Evolutionary conservation across 805 yeast genomes (phyloP), one percentile per base, ranked within the genome.

Genomic region (Metschnikowia amazonensis): DNA sequence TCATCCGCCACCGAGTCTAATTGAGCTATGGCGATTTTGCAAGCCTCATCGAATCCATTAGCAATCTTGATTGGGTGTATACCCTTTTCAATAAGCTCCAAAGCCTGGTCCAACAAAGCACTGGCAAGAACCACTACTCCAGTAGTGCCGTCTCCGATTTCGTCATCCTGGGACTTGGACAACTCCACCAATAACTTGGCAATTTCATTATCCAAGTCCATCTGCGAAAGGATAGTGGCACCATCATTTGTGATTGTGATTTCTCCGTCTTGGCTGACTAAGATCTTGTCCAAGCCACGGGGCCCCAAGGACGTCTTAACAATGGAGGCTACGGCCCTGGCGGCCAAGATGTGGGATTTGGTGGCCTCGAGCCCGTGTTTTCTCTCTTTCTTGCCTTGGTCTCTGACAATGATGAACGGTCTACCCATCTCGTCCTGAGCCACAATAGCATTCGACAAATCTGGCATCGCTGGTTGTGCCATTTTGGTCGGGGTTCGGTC

Each of bases 381-480:
- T 79, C 66, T 81, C 76, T 50, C 97, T 89, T 64, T 94, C 89
- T 66, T 64, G 30, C 80, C 81, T 61, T 69, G 80, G 64, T 94
- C 99, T 64, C 94, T 82, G 44, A 94, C 99, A 64, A 94, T 94
- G 62, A 94, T 92, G 65, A 94, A 89, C 17, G 99, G 99, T 68
- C 99, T 84, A 17, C 99, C 99, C 90, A 86, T 88, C 68, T 94
- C 99, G 66, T 94, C 99, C 69, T 92, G 99, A 3, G 99, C 98
- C 74, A 94, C 89, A 59, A 94, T 89, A 68, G 99, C 99, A 62
- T 95, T 94, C 56, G 98, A 90, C 78, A 94, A 75, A 66, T 94
- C 99, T 33, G 97, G 96, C 86, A 81, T 77, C 49, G 49, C 52
- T 9, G 32, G 47, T 40, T 54, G 55, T 17, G 58, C 58, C 58